Conservation (phyloP, 192 early-diverging fungal genomes). For the Backusella australiensis region DNA sequence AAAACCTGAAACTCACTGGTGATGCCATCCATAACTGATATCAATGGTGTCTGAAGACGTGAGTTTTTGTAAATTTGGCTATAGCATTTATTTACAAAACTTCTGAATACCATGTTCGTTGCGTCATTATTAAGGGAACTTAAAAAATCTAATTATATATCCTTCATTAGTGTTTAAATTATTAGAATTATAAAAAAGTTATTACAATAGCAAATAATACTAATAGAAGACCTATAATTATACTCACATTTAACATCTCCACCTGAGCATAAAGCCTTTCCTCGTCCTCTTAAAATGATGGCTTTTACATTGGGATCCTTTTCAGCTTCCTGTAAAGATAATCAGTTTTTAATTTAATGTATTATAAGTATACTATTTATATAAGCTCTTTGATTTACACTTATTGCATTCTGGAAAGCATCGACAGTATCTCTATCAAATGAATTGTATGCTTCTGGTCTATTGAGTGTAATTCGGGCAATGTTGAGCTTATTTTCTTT, state of each 20-base stretch:
- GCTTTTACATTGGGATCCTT: slow-evolving; percentile 48
- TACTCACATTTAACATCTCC: slow-evolving; percentile 65
- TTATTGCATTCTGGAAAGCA: background rate
- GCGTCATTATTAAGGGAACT: background rate
- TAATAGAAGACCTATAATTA: background rate
- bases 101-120: background rate
- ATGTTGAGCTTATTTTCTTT: background rate
- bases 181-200: no score
- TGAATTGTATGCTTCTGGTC: background rate
- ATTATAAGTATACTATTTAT: no score
- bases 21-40: slow-evolving; percentile 84
- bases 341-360: background rate
- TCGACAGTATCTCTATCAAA: background rate
- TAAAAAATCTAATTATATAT: background rate
- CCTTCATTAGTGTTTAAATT: no score
- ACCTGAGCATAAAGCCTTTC: slow-evolving; percentile 86
- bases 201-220: background rate
- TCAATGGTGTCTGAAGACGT: slow-evolving; percentile 80
- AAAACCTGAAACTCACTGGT: slow-evolving; percentile 50
- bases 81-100: slow-evolving; percentile 61
- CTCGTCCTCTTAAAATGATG: slow-evolving; percentile 77
- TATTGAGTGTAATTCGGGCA: background rate
- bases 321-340: background rate
- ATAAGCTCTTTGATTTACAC: background rate
- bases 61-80: slow-evolving; percentile 86